Evolutionary conservation across 345 rosid genomes (phyloP).

Genomic region (Eutrema japonicum): DNA sequence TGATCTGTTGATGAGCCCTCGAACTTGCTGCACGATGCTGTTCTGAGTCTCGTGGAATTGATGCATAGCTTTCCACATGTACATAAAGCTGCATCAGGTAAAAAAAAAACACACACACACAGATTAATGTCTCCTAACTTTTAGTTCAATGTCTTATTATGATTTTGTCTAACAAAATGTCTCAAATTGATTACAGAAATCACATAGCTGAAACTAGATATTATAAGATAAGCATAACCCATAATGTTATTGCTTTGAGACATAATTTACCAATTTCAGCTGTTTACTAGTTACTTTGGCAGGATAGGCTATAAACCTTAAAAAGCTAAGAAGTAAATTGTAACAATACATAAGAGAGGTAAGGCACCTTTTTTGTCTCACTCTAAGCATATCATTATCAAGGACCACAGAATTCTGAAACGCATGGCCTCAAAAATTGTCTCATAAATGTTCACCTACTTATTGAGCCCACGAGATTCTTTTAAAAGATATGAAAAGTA

Average conservation of each 20-base stretch:
- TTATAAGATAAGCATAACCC: neutral
- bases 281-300: slow-evolving; percentile 6
- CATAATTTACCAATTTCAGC: neutral
- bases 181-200: neutral
- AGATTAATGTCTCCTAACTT: neutral
- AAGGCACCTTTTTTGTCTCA: slow-evolving; percentile 20
- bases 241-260: slow-evolving; percentile 1
- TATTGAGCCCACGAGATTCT: slow-evolving; percentile 23
- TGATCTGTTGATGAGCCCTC: slow-evolving; percentile 75
- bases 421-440: slow-evolving; percentile 22
- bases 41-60: slow-evolving; percentile 84
- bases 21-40: slow-evolving; percentile 86
- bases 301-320: neutral
- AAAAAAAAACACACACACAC: neutral
- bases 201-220: neutral
- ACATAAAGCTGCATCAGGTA: slow-evolving; percentile 73
- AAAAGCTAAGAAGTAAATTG: neutral
- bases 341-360: slow-evolving; percentile 6
- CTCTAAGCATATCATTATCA: neutral
- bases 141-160: neutral
- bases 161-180: neutral
- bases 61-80: slow-evolving; percentile 94
- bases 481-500: slow-evolving; percentile 24
- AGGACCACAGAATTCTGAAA: slow-evolving; percentile 34
- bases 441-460: slow-evolving; percentile 28